A percentile compares a stretch with the other conserved stretches of the same genome.
These are phyloP conservation scores for Erodium trifolium DNA, from an alignment of 441 rosid species.

Conservation along the genomic window DNA sequence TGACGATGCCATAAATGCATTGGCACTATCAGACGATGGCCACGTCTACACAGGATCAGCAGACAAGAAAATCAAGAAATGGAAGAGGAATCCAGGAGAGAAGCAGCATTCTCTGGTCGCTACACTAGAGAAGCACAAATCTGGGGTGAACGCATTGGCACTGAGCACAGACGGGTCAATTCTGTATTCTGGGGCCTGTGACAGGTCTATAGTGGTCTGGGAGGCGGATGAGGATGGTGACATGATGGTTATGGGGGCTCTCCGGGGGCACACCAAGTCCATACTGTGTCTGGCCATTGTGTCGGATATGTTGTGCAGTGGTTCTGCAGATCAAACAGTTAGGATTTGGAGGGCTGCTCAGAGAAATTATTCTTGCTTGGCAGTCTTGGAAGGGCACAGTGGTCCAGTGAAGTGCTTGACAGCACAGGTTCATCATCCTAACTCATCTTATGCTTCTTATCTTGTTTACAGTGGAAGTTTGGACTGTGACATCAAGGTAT, in stretches of 20 bases:
- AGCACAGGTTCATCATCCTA: slow-evolving; percentile 35
- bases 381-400: slow-evolving; percentile 61
- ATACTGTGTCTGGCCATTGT: slow-evolving; percentile 57
- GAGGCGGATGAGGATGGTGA: slow-evolving; percentile 33
- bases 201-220: slow-evolving; percentile 66
- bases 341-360: slow-evolving; percentile 54
- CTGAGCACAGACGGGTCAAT: slow-evolving; percentile 43
- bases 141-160: slow-evolving; percentile 77
- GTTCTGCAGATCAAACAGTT: slow-evolving; percentile 72
- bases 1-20: slow-evolving; percentile 75
- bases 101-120: slow-evolving; percentile 45
- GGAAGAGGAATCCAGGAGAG: slow-evolving; percentile 49
- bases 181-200: slow-evolving; percentile 63
- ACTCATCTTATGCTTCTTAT: slow-evolving; percentile 30
- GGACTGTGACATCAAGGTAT: slow-evolving; percentile 79
- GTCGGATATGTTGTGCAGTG: slow-evolving; percentile 58
- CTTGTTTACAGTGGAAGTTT: slow-evolving; percentile 73
- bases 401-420: slow-evolving; percentile 90
- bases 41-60: slow-evolving; percentile 79
- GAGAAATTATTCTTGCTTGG: slow-evolving; percentile 45
- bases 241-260: slow-evolving; percentile 41
- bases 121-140: slow-evolving; percentile 53
- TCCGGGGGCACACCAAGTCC: slow-evolving; percentile 66
- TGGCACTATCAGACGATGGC: slow-evolving; percentile 52
- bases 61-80: slow-evolving; percentile 64